Base-by-base conservation (phyloP, 2,329 filamentous ascomycete genomes). In the Phaeosphaeriaceae sp. region DNA sequence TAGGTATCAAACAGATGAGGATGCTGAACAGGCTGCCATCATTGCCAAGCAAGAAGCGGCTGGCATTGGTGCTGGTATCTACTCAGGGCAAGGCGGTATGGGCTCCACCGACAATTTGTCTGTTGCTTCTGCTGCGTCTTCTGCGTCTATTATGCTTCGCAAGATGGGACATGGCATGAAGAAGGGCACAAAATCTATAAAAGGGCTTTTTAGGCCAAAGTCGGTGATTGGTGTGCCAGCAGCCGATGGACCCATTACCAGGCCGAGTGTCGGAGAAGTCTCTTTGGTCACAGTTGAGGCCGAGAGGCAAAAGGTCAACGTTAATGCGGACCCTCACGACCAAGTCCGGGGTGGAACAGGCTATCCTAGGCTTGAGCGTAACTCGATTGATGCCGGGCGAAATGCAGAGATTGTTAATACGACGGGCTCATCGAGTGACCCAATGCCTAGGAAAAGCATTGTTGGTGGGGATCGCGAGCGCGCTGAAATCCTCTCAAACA, bases 151-250 rank as follows among this genome's bases (percentile, higher is more conserved):
- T 63, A 95, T 95, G 90, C 89, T 99, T 60, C 87, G 94, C 44
- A 99, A 99, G 79, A 99, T 99, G 94, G 94, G 94, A 47, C 91
- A 92, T 58, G 92, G 93, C n/a, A 89, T 97, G 86, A 97, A 96
- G 82, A 95, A 94, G 76, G 88, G 91, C 42, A 89, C 88, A 15
- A 84, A 92, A 39, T 97, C 92, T 18, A 84, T 99, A 45, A 95
- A 95, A 60, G 94, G 94, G 20, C 81, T 99, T 6, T 99, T 99
- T 78, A 83, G 94, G 55, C 93, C 94, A 0, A 99, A 97, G 74
- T 97, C 93, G 1, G 81, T 96, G 13, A 83, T 93, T 63, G 92
- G 91, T 26, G 85, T 88, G 16, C 85, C 90, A 15, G 81, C 86
- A 26, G 84, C 87, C 3, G 92, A 96, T 61, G 78, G 81, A 5